Conservation (phyloP, 2,329 filamentous ascomycete species). For the Colletotrichum sp. region DNA sequence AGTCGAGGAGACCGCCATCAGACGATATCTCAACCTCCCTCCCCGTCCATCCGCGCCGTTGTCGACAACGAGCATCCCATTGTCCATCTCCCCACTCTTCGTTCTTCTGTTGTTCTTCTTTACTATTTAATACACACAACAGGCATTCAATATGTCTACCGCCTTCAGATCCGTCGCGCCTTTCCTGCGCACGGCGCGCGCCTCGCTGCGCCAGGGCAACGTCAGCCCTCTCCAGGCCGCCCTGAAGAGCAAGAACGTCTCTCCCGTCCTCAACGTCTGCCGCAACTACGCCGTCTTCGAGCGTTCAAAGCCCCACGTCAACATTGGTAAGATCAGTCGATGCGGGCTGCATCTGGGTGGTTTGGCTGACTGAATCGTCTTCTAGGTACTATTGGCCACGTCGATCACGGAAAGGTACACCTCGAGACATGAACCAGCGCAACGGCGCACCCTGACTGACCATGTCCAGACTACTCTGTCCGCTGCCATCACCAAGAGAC, state of each 20-base stretch:
- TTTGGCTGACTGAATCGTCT: slow-evolving; percentile 22
- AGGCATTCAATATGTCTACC: slow-evolving; percentile 71
- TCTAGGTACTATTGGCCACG: slow-evolving; percentile 93
- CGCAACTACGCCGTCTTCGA: slow-evolving; percentile 76
- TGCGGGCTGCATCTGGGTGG: neutral
- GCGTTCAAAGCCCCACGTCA: slow-evolving; percentile 96
- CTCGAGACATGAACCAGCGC: neutral
- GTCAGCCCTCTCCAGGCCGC: slow-evolving; percentile 80
- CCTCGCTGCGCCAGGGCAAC: slow-evolving; percentile 72
- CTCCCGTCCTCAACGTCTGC: slow-evolving; percentile 69
- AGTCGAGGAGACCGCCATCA: slow-evolving; percentile 6
- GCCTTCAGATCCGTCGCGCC: slow-evolving; percentile 80
- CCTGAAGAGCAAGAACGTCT: slow-evolving; percentile 66
- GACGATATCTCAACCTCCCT: slow-evolving; percentile 13
- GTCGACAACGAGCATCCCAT: slow-evolving; percentile 18
- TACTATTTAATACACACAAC: slow-evolving; percentile 24
- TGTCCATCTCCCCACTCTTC: slow-evolving; percentile 16
- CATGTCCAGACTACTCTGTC: slow-evolving; percentile 87
- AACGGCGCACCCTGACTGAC: slow-evolving; percentile 20
- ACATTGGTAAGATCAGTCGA: slow-evolving; percentile 73
- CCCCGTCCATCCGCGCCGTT: slow-evolving; percentile 10
- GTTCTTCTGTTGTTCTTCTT: slow-evolving; percentile 24
- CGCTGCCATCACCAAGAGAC: slow-evolving; percentile 97
- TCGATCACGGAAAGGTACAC: slow-evolving; percentile 97
- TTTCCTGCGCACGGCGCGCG: slow-evolving; percentile 82